Evolutionary conservation across 1,284 basidiomycete species (phyloP), one percentile per base, ranked within the genome.

Genomic region (Heterobasidion irregulare): DNA sequence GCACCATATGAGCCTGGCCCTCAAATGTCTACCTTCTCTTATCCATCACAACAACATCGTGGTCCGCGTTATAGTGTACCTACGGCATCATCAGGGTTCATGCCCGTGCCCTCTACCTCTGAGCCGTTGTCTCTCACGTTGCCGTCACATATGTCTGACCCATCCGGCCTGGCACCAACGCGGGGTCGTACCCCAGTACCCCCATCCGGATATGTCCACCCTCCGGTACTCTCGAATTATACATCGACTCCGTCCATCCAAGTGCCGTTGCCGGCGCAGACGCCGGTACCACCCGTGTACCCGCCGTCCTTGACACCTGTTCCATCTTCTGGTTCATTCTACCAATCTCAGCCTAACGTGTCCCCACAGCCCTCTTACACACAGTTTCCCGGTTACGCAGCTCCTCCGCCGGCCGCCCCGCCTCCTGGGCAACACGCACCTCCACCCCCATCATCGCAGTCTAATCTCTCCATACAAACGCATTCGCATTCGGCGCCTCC

Each of bases 21-120:
- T 26, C 58, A 68, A 18, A 59, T 70, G 9, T 60, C 74, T 66
- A 54, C 69, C 61, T 63, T 74, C 66, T 63, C 70, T 16, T 66
- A 72, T 55, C 67, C 62, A 9, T 47, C 62, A 0, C 58, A 62
- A 26, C 62, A 63, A 52, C 75, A 77, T 55, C 63, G 61, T 12
- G 78, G 77, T 45, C 79, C 83, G n/a, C 74, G 86, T 54, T 81
- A 84, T 60, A 88, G 83, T 61, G 69, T 88, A 57, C 84, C 86
- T 16, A 64, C 79, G 0, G 70, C 80, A 15, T 81, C 84, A 0
- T 86, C 87, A 15, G 86, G 86, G n/a, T 89, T 88, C 62, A 69
- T 79, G 57, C 68, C 69, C 13, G 60, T 72, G 32, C 61, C 65
- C 13, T 56, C 60, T 35, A 62, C 64, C 13, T 64, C 68, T 7